Base-by-base conservation (phyloP, 306 rosid species). In the Corylus heterophylla region DNA sequence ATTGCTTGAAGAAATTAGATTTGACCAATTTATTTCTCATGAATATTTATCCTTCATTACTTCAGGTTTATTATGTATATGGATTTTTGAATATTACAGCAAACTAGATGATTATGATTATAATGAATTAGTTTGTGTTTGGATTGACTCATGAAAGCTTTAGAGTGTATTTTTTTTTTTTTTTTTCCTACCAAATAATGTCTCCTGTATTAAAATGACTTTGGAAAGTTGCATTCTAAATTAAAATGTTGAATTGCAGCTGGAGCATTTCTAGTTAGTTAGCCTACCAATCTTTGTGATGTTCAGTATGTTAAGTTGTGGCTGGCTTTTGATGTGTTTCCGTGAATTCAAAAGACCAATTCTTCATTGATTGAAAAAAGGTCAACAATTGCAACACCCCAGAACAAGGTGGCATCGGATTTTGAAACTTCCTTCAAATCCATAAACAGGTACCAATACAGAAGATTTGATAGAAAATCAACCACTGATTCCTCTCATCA, bases 1-100 rank as follows among this genome's bases (percentile, higher is more conserved):
- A 50, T 44, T 35, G 16, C 71, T 56, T 70, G 56, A 59, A 55
- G 62, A 7, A 70, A 59, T 62, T 52, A 31, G 63, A 56, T 73
- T 64, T 18, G 72, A 42, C 72, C 50, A 67, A 9, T 25, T 1
- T 22, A 51, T n/a, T 67, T 67, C 51, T 8, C 72, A 16, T 67
- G 14, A 42, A 67, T 39, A 67, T 67, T 20, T 42, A 42, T 67
- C 51, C 51, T 67, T 18, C 29, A 10, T 67, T 39, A 42, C 72
- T n/a, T 42, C 18, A 39, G 51, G 72, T 48, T 6, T 1, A 5
- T 6, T 1, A 5, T 13, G n/a, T 62, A 62, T 2, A 27, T 62
- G 69, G 44, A 62, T 31, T 67, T 64, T 35, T 11, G 47, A 22
- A 20, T 22, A 9, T 22, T 58, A 8, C 64, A 22, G 64, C 64